Base-by-base conservation (phyloP, 345 rosid genomes). In the Gossypium bickii region DNA sequence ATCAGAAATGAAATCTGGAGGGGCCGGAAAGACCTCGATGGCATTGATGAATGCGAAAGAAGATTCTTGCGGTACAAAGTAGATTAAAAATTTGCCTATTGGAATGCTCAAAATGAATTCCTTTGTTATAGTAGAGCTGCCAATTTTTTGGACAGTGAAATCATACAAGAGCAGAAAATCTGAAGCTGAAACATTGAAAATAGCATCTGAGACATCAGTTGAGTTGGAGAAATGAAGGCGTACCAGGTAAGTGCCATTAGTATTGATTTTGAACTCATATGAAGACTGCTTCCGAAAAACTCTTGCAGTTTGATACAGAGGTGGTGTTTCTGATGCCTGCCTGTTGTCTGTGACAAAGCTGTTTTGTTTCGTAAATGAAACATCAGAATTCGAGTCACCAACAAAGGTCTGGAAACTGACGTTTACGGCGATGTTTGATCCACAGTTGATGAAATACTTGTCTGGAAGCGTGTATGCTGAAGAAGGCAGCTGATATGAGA, bases 21-120 rank as follows among this genome's bases (percentile, higher is more conserved):
- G 87, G 17, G 78, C 82, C 12, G 55, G 76, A 75, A 93, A 88
- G 66, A 82, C 85, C 75, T 89, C 94, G 1, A 91, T 82, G 67
- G 97, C 98, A 57, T 86, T 93, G n/a, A 88, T 67, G 67, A 87
- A 75, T 4, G 97, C 87, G 0, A 91, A 73, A 20, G 92, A 88
- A 3, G 82, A 73, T 2, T 0, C 78, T 15, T 43, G 27, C 2
- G 94, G 96, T 2, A 6, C 10, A 70, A 88, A 89, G 10, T 3
- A 62, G 75, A 90, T 68, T 1, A 20, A 12, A 66, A 86, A 85
- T 18, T 63, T 49, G 1, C 70, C 68, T 2, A 49, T 27, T 0
- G 70, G 5, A 18, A 83, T 79, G 65, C 34, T 79, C 9, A 89
- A 67, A 22, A 85, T 74, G 78, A 85, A 88, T 80, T 91, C 97